Evolutionary conservation across 352 stramenopile species (phyloP).

Genomic region (Globisporangium cylindrosporum): DNA sequence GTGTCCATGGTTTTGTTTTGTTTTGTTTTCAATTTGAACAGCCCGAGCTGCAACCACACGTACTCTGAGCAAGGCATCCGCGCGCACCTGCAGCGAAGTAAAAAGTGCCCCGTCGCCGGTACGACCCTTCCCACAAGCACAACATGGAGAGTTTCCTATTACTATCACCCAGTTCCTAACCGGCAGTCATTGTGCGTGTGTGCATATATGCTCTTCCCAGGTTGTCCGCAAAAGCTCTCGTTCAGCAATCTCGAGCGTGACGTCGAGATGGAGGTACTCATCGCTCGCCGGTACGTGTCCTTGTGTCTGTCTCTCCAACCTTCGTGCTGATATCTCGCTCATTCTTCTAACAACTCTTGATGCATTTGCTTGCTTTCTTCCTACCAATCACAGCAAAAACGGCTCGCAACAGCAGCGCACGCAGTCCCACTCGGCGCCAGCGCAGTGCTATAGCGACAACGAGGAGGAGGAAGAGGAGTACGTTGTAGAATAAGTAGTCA

Average conservation of each 20-base stretch:
- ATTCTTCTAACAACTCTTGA: too few relatives aligned
- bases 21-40: constrained; percentile 18
- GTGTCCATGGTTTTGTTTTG: not conserved
- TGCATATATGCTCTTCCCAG: constrained; percentile 19
- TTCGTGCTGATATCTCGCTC: not conserved
- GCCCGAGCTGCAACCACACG: constrained; percentile 68
- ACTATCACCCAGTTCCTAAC: too few relatives aligned
- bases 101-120: constrained; percentile 80
- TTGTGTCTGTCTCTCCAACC: not conserved
- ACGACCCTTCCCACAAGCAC: too few relatives aligned
- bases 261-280: constrained; percentile 85
- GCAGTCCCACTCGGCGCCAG: constrained; percentile 7
- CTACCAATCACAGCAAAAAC: constrained; percentile 25
- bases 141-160: not conserved
- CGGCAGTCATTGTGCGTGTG: too few relatives aligned
- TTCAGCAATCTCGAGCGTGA: constrained; percentile 70
- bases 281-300: constrained; percentile 43
- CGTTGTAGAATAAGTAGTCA: constrained; percentile 52
- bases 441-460: constrained; percentile 36
- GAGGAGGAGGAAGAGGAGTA: constrained; percentile 71
- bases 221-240: constrained; percentile 61
- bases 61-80: constrained; percentile 81
- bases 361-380: not conserved
- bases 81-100: constrained; percentile 64
- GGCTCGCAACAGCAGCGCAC: constrained; percentile 16